Conservation (phyloP, 2,329 filamentous ascomycete genomes). For the Elsinoe arachidis region DNA sequence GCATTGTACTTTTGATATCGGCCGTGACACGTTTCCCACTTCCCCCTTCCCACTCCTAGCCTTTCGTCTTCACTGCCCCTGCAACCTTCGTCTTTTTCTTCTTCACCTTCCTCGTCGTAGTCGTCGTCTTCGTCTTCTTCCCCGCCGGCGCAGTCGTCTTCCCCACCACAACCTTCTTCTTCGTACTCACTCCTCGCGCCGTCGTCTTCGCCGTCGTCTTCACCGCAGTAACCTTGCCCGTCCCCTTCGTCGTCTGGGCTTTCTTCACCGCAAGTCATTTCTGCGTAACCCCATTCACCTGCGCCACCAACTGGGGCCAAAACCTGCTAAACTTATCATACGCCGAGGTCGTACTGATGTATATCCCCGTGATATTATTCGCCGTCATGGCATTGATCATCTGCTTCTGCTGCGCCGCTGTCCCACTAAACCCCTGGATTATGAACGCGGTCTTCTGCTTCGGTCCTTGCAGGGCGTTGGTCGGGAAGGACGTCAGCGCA, state of each 20-base stretch:
- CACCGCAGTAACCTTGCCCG: background rate
- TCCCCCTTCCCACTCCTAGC: background rate
- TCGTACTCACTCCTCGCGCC: background rate
- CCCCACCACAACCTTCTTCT: background rate
- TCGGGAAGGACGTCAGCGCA: background rate
- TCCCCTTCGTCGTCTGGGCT: background rate
- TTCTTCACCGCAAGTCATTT: background rate
- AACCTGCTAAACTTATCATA: slow-evolving; percentile 7
- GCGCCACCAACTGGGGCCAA: slow-evolving; percentile 8
- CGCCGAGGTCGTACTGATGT: background rate
- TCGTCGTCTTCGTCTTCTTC: background rate
- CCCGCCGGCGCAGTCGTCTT: background rate
- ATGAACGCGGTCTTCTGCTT: slow-evolving; percentile 1
- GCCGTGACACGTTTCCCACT: background rate
- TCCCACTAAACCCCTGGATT: background rate
- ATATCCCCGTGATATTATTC: slow-evolving; percentile 12
- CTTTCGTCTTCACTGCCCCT: background rate
- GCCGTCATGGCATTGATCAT: background rate
- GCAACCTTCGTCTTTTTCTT: background rate
- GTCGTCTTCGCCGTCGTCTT: background rate
- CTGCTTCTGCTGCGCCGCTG: background rate
- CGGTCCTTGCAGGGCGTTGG: background rate
- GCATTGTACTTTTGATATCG: background rate
- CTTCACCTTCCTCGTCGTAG: background rate
- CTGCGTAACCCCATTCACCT: background rate